These are phyloP conservation scores for Viola odorata DNA, from an alignment of 345 rosid genomes.

Conservation along the genomic window DNA sequence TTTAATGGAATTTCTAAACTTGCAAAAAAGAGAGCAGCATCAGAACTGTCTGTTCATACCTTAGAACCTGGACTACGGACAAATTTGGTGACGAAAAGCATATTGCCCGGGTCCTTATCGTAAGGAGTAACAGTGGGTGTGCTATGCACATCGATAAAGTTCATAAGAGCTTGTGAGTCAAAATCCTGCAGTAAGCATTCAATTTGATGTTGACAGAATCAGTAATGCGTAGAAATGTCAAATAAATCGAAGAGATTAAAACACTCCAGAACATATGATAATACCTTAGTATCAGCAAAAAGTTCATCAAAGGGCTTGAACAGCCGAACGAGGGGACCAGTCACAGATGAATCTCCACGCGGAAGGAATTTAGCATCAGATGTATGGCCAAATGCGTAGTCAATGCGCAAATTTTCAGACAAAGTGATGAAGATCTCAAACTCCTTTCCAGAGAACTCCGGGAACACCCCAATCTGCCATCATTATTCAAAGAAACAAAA, in stretches of 20 bases:
- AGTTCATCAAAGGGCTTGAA: constrained; percentile 96
- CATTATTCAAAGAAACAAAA: too few relatives aligned
- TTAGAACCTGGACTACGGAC: constrained; percentile 61
- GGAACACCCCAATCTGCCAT: constrained; percentile 91
- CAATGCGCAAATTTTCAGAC: constrained; percentile 80
- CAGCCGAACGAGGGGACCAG: constrained; percentile 86
- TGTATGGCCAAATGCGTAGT: constrained; percentile 85
- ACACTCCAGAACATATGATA: too few relatives aligned
- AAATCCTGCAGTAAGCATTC: constrained; percentile 49
- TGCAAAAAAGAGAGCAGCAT: too few relatives aligned
- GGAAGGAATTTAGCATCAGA: constrained; percentile 84
- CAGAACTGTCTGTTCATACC: too few relatives aligned
- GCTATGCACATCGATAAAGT: constrained; percentile 72
- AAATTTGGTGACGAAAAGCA: constrained; percentile 72
- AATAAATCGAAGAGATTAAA: too few relatives aligned
- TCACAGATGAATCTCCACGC: constrained; percentile 69
- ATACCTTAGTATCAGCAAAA: constrained; percentile 74
- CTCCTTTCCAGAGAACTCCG: constrained; percentile 81
- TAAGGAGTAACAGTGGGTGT: constrained; percentile 64
- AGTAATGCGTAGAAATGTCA: background rate
- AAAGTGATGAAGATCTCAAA: constrained; percentile 58
- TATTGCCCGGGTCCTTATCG: constrained; percentile 65
- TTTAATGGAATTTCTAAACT: too few relatives aligned
- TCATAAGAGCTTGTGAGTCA: constrained; percentile 60
- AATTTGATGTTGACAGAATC: constrained; percentile 8